A percentile compares a stretch with the other conserved stretches of the same genome.
These are phyloP conservation scores for Penicillium italicum DNA, from an alignment of 2,329 filamentous ascomycete genomes.

Conservation along the genomic window DNA sequence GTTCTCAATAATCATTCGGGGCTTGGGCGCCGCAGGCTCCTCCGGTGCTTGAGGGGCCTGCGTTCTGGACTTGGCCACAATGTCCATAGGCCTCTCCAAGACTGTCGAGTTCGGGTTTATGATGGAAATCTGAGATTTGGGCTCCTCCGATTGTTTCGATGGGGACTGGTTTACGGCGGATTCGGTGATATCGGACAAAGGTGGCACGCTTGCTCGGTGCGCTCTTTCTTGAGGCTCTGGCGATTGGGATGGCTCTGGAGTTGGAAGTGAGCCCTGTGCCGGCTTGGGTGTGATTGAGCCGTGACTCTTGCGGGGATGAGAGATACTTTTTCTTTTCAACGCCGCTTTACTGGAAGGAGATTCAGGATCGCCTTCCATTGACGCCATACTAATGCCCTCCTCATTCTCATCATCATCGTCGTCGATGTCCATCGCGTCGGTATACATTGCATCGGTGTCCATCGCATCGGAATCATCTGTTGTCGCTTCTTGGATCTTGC, in stretches of 20 bases:
- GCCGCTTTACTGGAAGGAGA: conserved; percentile 58
- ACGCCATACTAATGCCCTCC: conserved; percentile 31
- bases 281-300: conserved; percentile 41
- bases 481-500: conserved; percentile 44
- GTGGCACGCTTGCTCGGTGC: conserved; percentile 50
- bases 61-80: conserved; percentile 80
- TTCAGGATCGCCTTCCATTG: conserved; percentile 45
- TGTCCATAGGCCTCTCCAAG: conserved; percentile 88
- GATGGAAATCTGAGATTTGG: conserved; percentile 53
- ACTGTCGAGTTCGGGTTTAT: conserved; percentile 73
- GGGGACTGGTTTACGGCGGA: conserved; percentile 61
- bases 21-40: conserved; percentile 72
- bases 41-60: conserved; percentile 61
- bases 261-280: conserved; percentile 44
- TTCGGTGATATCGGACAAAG: conserved; percentile 71
- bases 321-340: conserved; percentile 65
- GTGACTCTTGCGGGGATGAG: conserved; percentile 40
- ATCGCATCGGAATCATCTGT: conserved; percentile 56
- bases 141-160: conserved; percentile 42
- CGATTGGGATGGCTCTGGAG: conserved; percentile 53
- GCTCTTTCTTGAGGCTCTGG: conserved; percentile 42
- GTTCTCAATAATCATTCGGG: conserved; percentile 88
- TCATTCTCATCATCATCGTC: conserved; percentile 33
- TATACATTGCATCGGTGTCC: conserved; percentile 50
- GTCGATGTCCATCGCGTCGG: conserved; percentile 48